phyloP scores from a whole-genome alignment of 2,329 filamentous ascomycete genomes.

The Alternaria incomplexa region DNA sequence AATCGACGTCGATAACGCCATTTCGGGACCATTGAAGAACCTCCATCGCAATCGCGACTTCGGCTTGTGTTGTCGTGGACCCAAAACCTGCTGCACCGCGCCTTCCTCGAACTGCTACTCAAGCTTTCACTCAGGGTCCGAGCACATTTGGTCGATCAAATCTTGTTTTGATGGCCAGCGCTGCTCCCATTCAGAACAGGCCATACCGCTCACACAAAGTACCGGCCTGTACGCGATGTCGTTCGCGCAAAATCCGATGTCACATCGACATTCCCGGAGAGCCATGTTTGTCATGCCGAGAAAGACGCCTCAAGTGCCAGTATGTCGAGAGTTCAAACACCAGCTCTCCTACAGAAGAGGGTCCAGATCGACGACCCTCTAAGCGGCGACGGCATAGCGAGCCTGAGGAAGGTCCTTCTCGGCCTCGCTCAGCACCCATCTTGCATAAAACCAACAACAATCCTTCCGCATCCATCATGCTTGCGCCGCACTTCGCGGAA shows the following conservation, averaged over 20 bases:
- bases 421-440: conserved; percentile 32
- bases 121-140: neutral
- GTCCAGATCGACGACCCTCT: conserved; percentile 24
- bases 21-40: neutral
- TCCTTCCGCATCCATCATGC: conserved; percentile 47
- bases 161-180: conserved; percentile 36
- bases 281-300: conserved; percentile 49
- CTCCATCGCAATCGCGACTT: neutral
- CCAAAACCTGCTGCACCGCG: neutral
- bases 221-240: conserved; percentile 51
- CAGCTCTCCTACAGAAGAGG: conserved; percentile 31
- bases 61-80: neutral
- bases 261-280: conserved; percentile 49
- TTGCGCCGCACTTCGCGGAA: conserved; percentile 51
- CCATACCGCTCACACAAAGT: conserved; percentile 53
- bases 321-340: conserved; percentile 37
- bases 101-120: neutral
- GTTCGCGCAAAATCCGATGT: conserved; percentile 51
- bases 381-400: conserved; percentile 40
- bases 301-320: conserved; percentile 47
- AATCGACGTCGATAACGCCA: neutral
- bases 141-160: neutral
- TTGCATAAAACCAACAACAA: conserved; percentile 39
- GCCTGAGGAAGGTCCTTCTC: conserved; percentile 25
- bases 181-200: conserved; percentile 42